Evolutionary conservation across 305 asterid genomes (phyloP).

Genomic region (Euphrasia arctica): DNA sequence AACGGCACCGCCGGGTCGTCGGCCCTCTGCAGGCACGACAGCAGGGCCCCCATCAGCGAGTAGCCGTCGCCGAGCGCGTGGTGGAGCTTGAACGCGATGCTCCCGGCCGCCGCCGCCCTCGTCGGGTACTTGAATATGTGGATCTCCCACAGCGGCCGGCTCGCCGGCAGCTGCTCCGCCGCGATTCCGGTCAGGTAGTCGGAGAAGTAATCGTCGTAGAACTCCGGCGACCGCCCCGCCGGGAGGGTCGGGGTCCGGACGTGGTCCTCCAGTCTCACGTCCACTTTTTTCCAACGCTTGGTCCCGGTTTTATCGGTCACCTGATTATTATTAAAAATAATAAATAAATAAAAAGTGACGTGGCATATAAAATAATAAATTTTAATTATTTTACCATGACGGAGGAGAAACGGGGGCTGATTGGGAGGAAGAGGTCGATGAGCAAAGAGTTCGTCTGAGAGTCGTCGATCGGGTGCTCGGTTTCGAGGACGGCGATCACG

Average conservation of each 20-base stretch:
- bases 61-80: constrained; percentile 85
- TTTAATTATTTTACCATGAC: constrained; percentile 41
- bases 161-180: constrained; percentile 39
- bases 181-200: constrained; percentile 54
- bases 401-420: constrained; percentile 72
- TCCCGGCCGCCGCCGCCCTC: constrained; percentile 41
- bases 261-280: constrained; percentile 52
- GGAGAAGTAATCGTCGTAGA: constrained; percentile 43
- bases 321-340: constrained; percentile 22
- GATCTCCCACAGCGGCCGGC: constrained; percentile 70
- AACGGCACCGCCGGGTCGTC: constrained; percentile 61
- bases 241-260: constrained; percentile 36
- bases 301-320: constrained; percentile 46
- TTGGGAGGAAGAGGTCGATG: constrained; percentile 46
- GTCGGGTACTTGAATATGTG: constrained; percentile 71
- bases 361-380: no score
- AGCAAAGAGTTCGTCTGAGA: constrained; percentile 29
- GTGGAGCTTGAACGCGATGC: constrained; percentile 56
- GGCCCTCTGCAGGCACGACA: constrained; percentile 74
- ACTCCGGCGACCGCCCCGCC: constrained; percentile 36
- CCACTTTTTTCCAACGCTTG: constrained; percentile 62
- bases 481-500: constrained; percentile 54
- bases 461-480: constrained; percentile 45
- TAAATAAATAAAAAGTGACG: not conserved
- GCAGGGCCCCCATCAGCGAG: constrained; percentile 84